A percentile compares a stretch with the other conserved stretches of the same genome.
Conservation (phyloP, 768 basidiomycete genomes). For the Floccularia luteovirens region DNA sequence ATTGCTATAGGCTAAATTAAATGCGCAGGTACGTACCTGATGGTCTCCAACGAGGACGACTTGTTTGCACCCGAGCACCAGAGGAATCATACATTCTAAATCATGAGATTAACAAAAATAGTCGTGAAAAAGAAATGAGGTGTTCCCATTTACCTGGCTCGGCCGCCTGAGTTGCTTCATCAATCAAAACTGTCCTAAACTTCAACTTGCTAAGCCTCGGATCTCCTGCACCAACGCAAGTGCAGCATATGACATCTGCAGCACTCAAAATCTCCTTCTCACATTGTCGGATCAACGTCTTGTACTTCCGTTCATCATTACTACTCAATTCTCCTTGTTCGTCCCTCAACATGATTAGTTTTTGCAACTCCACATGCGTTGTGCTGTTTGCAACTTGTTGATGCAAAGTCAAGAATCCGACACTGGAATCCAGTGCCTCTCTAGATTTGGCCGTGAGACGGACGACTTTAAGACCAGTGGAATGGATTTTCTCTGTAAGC, state of each 20-base stretch:
- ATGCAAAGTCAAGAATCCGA: conserved; percentile 90
- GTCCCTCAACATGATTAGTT: conserved; percentile 95
- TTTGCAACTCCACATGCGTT: conserved; percentile 94
- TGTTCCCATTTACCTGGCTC: conserved; percentile 67
- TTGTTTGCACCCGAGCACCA: conserved; percentile 97
- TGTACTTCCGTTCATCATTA: conserved; percentile 96
- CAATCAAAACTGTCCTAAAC: conserved; percentile 96
- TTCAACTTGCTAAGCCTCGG: conserved; percentile 95
- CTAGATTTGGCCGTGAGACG: conserved; percentile 97
- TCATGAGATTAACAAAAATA: conserved; percentile 9
- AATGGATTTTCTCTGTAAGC: conserved; percentile 96
- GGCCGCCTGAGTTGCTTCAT: conserved; percentile 97
- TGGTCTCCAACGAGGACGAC: conserved; percentile 97
- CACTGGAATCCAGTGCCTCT: conserved; percentile 94
- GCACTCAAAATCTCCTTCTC: conserved; percentile 95
- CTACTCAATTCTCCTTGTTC: conserved; percentile 97
- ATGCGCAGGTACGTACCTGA: conserved; percentile 31
- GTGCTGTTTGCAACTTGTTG: conserved; percentile 97
- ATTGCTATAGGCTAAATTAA: neutral
- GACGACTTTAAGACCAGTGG: conserved; percentile 98
- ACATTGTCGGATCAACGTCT: conserved; percentile 88
- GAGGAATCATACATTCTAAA: conserved; percentile 97
- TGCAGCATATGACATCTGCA: conserved; percentile 98
- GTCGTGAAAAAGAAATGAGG: neutral
- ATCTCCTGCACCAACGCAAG: conserved; percentile 96